phyloP scores from a whole-genome alignment of 345 rosid species.

The Euphorbia lathyris region DNA sequence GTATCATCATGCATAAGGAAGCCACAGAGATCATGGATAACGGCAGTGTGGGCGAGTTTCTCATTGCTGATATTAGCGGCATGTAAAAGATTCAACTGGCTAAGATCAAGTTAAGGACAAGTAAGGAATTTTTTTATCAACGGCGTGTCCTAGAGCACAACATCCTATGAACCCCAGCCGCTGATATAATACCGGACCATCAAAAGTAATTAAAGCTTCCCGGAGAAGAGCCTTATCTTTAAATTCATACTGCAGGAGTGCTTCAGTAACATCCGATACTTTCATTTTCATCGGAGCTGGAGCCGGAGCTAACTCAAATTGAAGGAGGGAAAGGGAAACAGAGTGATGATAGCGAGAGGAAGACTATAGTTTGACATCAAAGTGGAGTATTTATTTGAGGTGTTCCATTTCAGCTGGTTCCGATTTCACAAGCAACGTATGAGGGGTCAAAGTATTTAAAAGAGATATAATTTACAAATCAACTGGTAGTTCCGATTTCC shows the following conservation, averaged over 20 bases:
- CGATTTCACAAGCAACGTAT: no score
- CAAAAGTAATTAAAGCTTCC: slow-evolving; percentile 61
- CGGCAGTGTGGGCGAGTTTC: slow-evolving; percentile 76
- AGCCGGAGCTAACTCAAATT: no score
- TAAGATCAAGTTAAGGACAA: slow-evolving; percentile 52
- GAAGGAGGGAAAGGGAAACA: no score
- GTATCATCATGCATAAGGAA: slow-evolving; percentile 50
- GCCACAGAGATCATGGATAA: slow-evolving; percentile 43
- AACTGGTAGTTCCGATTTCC: no score
- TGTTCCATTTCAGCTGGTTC: no score
- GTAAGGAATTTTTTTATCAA: slow-evolving; percentile 45
- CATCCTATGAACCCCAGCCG: slow-evolving; percentile 84
- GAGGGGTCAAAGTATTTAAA: no score
- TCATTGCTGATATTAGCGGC: slow-evolving; percentile 72
- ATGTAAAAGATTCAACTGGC: slow-evolving; percentile 49
- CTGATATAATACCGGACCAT: slow-evolving; percentile 42
- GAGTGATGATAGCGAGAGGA: no score
- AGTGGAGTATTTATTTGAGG: no score
- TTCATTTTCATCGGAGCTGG: slow-evolving; percentile 33
- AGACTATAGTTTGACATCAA: no score
- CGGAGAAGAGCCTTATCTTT: slow-evolving; percentile 42
- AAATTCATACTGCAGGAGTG: slow-evolving; percentile 49
- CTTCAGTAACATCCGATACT: slow-evolving; percentile 28
- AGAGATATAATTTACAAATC: no score
- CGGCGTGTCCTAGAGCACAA: slow-evolving; percentile 47